Evolutionary conservation across 1,284 basidiomycete genomes (phyloP).

Genomic region (Moesziomyces parantarcticus): DNA sequence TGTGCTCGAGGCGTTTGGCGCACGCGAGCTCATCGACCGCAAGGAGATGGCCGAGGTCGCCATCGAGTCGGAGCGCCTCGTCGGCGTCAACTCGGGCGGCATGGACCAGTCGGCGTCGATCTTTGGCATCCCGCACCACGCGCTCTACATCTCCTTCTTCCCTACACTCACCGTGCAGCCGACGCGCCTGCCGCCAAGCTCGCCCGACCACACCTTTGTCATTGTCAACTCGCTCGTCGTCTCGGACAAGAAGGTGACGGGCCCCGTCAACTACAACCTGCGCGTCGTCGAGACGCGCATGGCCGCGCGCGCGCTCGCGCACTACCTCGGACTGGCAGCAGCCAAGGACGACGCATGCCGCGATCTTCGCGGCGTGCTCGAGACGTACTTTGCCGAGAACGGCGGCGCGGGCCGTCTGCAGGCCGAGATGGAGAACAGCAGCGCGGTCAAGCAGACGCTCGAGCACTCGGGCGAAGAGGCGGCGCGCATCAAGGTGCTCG

Average conservation of each 20-base stretch:
- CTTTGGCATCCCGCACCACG: constrained; percentile 58
- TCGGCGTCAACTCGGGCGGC: constrained; percentile 66
- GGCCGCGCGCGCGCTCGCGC: constrained; percentile 50
- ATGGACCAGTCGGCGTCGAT: constrained; percentile 67
- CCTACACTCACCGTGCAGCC: constrained; percentile 49
- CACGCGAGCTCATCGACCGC: constrained; percentile 49
- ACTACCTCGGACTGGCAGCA: constrained; percentile 24
- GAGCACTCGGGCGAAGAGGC: constrained; percentile 56
- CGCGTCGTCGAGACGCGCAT: constrained; percentile 64
- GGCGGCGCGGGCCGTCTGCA: constrained; percentile 25
- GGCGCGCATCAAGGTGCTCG: constrained; percentile 50
- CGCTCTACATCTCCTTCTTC: constrained; percentile 63
- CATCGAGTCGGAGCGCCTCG: constrained; percentile 62
- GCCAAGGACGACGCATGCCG: constrained; percentile 9
- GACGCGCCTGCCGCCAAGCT: constrained; percentile 40
- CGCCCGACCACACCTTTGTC: constrained; percentile 53
- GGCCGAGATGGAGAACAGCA: constrained; percentile 32
- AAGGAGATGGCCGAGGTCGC: constrained; percentile 64
- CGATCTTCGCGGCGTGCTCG: constrained; percentile 54
- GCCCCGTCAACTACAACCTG: constrained; percentile 65
- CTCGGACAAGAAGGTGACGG: constrained; percentile 65
- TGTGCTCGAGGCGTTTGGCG: constrained; percentile 61
- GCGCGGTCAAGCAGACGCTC: constrained; percentile 25
- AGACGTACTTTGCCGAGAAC: constrained; percentile 52
- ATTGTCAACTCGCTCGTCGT: constrained; percentile 65